These are phyloP conservation scores for Tillandsia leiboldiana DNA, from an alignment of 176 grass and related monocot genomes.

Conservation along the genomic window DNA sequence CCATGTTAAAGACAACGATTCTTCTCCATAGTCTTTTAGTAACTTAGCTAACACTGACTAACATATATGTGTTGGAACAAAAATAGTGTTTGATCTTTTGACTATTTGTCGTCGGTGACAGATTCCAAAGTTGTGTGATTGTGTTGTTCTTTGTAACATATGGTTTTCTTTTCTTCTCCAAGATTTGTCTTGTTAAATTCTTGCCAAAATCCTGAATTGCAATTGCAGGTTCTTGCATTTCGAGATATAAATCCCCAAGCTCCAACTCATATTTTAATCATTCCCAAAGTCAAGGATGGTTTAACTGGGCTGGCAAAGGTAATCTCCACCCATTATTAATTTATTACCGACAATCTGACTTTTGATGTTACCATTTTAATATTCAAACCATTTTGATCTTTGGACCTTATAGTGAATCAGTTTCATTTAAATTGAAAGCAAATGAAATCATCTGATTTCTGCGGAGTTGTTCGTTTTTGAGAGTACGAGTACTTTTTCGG, in stretches of 20 bases:
- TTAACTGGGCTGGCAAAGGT: conserved; percentile 85
- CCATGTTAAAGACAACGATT: too few relatives aligned
- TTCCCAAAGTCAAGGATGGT: conserved; percentile 88
- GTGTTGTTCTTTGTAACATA: neutral
- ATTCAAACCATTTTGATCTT: too few relatives aligned
- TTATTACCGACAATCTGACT: neutral
- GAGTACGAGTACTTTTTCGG: too few relatives aligned
- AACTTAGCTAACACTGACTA: too few relatives aligned
- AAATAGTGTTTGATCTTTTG: neutral
- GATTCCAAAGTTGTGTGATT: neutral
- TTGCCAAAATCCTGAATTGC: conserved; percentile 3
- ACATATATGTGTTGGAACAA: too few relatives aligned
- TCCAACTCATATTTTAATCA: conserved; percentile 63
- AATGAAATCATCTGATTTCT: too few relatives aligned
- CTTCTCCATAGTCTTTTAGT: too few relatives aligned
- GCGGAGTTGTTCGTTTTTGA: too few relatives aligned
- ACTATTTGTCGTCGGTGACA: neutral
- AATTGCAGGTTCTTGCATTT: conserved; percentile 70
- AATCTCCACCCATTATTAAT: neutral
- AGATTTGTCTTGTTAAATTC: neutral
- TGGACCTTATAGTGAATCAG: too few relatives aligned
- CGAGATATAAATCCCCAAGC: conserved; percentile 88
- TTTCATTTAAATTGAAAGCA: too few relatives aligned
- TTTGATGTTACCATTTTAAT: neutral
- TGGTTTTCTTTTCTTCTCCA: neutral